Percentiles rank a stretch among this genome's conserved stretches.
Evolutionary conservation across 495 filamentous ascomycete species (phyloP).

Genomic region (Aspergillus sclerotioniger): DNA sequence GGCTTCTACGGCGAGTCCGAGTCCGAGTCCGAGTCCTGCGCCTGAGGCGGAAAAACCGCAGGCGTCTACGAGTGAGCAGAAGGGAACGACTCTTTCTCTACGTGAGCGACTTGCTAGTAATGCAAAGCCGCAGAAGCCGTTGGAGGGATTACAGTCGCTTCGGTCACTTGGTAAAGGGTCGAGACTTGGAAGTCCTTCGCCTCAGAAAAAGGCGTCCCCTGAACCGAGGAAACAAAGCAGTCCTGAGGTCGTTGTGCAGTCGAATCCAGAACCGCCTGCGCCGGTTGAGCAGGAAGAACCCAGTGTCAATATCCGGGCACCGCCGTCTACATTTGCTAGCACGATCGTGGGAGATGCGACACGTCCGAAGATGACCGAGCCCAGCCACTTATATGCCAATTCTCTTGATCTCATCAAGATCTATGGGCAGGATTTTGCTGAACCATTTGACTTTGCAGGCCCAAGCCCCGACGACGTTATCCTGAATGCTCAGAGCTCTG

Average conservation of each 20-base stretch:
- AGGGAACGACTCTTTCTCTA: constrained; percentile 27
- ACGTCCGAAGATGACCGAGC: constrained; percentile 34
- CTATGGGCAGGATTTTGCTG: constrained; percentile 45
- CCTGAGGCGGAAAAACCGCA: constrained; percentile 16
- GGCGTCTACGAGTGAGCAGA: constrained; percentile 22
- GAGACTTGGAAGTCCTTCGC: constrained; percentile 17
- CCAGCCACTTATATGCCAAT: constrained; percentile 37
- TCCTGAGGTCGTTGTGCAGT: constrained; percentile 4
- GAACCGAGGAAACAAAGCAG: constrained; percentile 16
- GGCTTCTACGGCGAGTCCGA: constrained; percentile 28
- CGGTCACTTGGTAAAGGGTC: constrained; percentile 23
- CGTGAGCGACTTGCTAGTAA: constrained; percentile 38
- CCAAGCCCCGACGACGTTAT: constrained; percentile 96
- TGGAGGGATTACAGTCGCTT: constrained; percentile 28
- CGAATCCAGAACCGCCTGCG: constrained; percentile 1
- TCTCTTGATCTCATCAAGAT: constrained; percentile 53
- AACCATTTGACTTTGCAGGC: constrained; percentile 70
- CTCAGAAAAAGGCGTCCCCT: constrained; percentile 19
- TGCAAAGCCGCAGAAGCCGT: constrained; percentile 29
- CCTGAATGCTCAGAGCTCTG: constrained; percentile 70
- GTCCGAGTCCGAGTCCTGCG: constrained; percentile 14
- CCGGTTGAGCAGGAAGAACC: constrained; percentile 12
- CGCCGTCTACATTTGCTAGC: constrained; percentile 67
- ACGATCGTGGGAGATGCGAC: constrained; percentile 56
- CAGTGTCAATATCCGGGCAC: constrained; percentile 32